phyloP scores from a whole-genome alignment of 2,329 filamentous ascomycete species.

The Aspergillus sergii region DNA sequence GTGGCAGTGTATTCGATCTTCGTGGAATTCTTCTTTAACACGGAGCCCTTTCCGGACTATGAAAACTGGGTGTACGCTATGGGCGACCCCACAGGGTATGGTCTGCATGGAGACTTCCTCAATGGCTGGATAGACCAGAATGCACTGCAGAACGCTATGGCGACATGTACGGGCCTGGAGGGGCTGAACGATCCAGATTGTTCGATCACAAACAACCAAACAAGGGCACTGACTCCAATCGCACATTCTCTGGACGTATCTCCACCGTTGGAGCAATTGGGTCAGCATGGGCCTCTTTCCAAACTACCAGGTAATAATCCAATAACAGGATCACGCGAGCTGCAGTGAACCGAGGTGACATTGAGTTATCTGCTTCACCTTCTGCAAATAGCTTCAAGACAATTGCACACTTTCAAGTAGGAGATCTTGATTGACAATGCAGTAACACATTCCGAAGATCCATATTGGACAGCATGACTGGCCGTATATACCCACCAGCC shows the following conservation, averaged over 20 bases:
- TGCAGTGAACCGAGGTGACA: neutral
- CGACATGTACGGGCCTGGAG: slow-evolving; percentile 24
- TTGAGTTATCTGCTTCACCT: neutral
- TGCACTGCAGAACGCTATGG: slow-evolving; percentile 43
- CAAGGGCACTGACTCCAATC: slow-evolving; percentile 11
- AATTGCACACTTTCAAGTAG: no score
- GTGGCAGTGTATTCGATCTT: slow-evolving; percentile 62
- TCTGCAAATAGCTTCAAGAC: neutral
- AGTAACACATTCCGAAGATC: neutral
- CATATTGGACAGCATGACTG: neutral
- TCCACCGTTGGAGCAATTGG: slow-evolving; percentile 19
- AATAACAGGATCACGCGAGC: slow-evolving; percentile 8
- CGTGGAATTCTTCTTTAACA: slow-evolving; percentile 61
- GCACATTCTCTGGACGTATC: slow-evolving; percentile 11
- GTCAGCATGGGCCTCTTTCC: slow-evolving; percentile 16
- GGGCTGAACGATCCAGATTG: slow-evolving; percentile 17
- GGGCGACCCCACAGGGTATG: slow-evolving; percentile 54
- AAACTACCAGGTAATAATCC: slow-evolving; percentile 20
- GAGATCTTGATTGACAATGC: neutral
- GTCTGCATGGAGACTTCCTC: slow-evolving; percentile 58
- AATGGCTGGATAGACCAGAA: slow-evolving; percentile 50
- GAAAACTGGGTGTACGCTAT: slow-evolving; percentile 50
- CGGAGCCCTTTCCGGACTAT: slow-evolving; percentile 51
- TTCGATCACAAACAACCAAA: slow-evolving; percentile 21
- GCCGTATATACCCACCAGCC: neutral